These are phyloP conservation scores for Pyrus betulifolia DNA, from an alignment of 306 rosid species.

Conservation along the genomic window DNA sequence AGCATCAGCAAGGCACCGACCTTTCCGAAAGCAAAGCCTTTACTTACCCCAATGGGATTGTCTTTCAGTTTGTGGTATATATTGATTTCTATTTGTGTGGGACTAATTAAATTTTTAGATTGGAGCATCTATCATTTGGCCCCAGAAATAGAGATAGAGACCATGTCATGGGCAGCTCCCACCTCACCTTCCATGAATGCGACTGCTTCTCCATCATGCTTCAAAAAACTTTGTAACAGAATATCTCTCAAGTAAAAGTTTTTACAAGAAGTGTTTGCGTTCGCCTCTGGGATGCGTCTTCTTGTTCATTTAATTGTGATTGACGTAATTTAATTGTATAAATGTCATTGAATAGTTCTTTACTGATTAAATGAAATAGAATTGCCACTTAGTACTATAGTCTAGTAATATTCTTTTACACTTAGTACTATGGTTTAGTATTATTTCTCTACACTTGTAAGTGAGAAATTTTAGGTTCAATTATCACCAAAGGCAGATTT, in stretches of 20 bases:
- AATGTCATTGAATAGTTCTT: neutral
- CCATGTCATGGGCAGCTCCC: neutral
- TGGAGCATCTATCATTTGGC: neutral
- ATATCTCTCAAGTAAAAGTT: neutral
- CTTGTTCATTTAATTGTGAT: neutral
- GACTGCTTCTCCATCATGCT: neutral
- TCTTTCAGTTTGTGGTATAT: conserved; percentile 1
- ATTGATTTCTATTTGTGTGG: neutral
- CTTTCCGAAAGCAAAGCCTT: conserved; percentile 21
- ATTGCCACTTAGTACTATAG: no score
- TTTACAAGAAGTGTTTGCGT: neutral
- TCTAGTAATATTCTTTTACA: no score
- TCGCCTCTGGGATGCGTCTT: neutral
- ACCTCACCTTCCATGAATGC: conserved; percentile 1
- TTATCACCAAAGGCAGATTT: no score
- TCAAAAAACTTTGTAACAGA: neutral
- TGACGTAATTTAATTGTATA: no score
- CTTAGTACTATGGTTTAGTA: no score
- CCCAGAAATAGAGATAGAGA: neutral
- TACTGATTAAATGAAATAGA: neutral
- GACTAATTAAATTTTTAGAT: neutral
- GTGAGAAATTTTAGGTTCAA: no score
- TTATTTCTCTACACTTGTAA: no score
- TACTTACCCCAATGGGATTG: conserved; percentile 23
- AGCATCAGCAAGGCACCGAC: conserved; percentile 25